Evolutionary conservation across 345 rosid species (phyloP).

Genomic region (Pugionium cornutum): DNA sequence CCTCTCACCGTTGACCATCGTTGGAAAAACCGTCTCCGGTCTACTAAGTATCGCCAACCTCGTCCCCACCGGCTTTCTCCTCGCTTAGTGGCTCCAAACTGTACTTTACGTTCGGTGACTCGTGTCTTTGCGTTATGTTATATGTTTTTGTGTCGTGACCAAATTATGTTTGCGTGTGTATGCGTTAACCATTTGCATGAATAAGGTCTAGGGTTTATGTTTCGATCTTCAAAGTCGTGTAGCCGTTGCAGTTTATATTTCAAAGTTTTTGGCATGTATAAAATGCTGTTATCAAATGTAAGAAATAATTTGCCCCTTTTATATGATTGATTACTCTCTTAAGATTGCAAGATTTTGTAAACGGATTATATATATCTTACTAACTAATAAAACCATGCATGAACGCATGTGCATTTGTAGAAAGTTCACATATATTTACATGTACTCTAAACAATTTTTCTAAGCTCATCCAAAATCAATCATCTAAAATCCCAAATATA

Average conservation of each 20-base stretch:
- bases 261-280: slow-evolving; percentile 5
- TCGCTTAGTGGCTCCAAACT: slow-evolving; percentile 24
- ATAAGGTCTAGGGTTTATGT: slow-evolving; percentile 34
- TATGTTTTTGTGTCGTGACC: slow-evolving; percentile 31
- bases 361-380: too few species aligned
- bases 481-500: too few species aligned
- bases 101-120: neutral
- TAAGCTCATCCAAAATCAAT: too few species aligned
- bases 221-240: slow-evolving; percentile 11
- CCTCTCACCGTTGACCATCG: slow-evolving; percentile 45
- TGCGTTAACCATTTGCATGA: slow-evolving; percentile 22
- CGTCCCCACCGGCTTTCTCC: slow-evolving; percentile 50
- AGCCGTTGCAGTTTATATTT: neutral
- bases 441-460: too few species aligned
- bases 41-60: slow-evolving; percentile 43
- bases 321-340: neutral
- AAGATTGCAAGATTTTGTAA: neutral
- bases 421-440: too few species aligned
- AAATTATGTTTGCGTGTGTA: slow-evolving; percentile 9
- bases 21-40: slow-evolving; percentile 48
- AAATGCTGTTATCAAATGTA: slow-evolving; percentile 16
- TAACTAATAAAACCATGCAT: too few species aligned
- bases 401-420: too few species aligned
- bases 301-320: neutral
- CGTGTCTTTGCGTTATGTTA: slow-evolving; percentile 18